Evolutionary conservation across 1,284 basidiomycete genomes (phyloP), one percentile per base, ranked within the genome.

Genomic region (Leccinum angustisporum): DNA sequence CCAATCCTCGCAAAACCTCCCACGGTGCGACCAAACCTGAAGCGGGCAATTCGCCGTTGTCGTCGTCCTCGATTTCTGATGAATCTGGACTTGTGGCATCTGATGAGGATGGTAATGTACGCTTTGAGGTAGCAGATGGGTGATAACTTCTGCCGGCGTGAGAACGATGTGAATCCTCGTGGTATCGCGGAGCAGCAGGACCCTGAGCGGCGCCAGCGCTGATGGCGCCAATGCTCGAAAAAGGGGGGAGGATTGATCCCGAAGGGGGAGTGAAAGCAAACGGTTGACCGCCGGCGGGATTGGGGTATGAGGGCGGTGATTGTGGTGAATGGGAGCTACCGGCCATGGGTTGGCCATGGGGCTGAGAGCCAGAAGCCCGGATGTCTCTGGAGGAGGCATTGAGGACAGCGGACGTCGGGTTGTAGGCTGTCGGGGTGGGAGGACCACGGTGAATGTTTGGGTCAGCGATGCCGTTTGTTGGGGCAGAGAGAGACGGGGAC

Each of bases 1-100:
- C 91, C 61, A 93, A 75, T 56, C 90, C 88, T 65, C 90, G 81
- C 58, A 93, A 78, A 46, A 92, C 91, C 76, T 92, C 90, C 86
- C 90, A 91, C 53, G 91, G 91, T 6, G 91, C 91, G 61, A 92
- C 85, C 50, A 93, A 81, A 53, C 91, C 90, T 14, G 86, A 86
- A 48, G 90, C 89, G 4, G 92, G 91, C 5, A 95, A 77, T 70
- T 91, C 92, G 7, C 86, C 85, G 63, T 85, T 86, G 55, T 88
- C 86, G 43, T 90, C 84, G 50, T 86, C 88, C 58, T 91, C 88
- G 38, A 85, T 73, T 70, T 93, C 91, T 43, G 90, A 90, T 3
- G 90, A 91, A 73, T 91, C 86, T 13, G 87, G 85, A 65, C 88
- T 91, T 5, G 87, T 86, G 59, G 85, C 83, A 68, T 83, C 86